Evolutionary conservation across 495 filamentous ascomycete species (phyloP).

Genomic region (Penicillium bovifimosum): DNA sequence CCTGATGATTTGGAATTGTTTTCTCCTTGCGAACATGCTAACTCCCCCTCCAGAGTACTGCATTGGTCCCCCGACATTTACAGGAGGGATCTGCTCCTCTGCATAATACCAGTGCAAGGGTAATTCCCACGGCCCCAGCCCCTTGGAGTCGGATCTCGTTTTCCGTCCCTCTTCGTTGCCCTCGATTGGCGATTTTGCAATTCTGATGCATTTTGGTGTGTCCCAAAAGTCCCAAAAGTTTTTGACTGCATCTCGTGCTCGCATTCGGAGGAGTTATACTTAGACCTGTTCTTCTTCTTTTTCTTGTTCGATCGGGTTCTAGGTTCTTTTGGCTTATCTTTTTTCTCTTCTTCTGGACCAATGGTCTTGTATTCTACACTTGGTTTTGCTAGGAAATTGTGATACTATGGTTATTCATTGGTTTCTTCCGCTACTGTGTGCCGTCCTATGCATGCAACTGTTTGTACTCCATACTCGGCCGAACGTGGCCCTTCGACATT

Average conservation of each 20-base stretch:
- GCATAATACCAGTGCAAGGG: constrained; percentile 1
- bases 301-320: background rate
- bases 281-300: background rate
- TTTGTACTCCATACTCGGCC: too few relatives aligned
- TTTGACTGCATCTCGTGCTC: constrained; percentile 8
- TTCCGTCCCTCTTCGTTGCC: background rate
- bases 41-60: background rate
- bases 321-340: too few relatives aligned
- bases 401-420: background rate
- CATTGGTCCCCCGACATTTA: background rate
- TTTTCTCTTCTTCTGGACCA: background rate
- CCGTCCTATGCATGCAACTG: too few relatives aligned
- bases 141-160: constrained; percentile 1
- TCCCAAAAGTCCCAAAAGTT: constrained; percentile 13
- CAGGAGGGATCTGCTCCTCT: constrained; percentile 3
- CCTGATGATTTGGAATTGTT: background rate
- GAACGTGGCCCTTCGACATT: too few relatives aligned
- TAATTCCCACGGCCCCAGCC: background rate
- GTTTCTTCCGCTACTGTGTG: too few relatives aligned
- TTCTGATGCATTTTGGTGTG: constrained; percentile 12
- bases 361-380: background rate
- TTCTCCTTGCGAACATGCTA: background rate
- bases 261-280: constrained; percentile 20
- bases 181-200: constrained; percentile 8
- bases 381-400: background rate